Conservation (phyloP, 164 flowering plant species). For the Kalanchoe fedtschenkoi region DNA sequence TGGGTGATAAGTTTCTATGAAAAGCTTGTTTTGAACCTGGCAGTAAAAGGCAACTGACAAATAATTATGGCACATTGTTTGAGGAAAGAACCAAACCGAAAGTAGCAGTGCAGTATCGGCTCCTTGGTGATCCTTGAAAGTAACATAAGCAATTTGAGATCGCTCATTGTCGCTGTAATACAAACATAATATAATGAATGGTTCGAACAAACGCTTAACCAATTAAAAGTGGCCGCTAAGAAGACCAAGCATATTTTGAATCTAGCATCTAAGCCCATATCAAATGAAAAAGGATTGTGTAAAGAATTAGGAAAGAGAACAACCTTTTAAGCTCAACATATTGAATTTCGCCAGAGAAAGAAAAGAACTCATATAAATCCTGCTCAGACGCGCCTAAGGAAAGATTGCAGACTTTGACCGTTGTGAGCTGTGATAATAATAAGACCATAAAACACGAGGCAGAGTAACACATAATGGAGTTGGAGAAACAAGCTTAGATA, state of each 20-base stretch:
- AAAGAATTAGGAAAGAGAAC: neutral
- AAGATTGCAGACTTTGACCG: conserved; percentile 69
- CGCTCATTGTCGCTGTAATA: neutral
- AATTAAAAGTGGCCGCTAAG: too few species aligned
- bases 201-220: neutral
- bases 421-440: conserved; percentile 34
- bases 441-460: neutral
- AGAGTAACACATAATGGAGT: too few species aligned
- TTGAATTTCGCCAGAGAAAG: conserved; percentile 71
- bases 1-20: neutral
- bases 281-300: too few species aligned
- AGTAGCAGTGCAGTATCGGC: conserved; percentile 5
- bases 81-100: conserved; percentile 5
- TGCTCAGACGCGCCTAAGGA: conserved; percentile 62
- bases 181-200: neutral
- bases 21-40: neutral
- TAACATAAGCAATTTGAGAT: conserved; percentile 3
- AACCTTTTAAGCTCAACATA: conserved; percentile 61
- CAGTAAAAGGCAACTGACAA: neutral
- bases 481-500: too few species aligned
- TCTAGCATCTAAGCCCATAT: neutral
- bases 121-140: neutral
- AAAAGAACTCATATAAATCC: conserved; percentile 72
- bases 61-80: neutral
- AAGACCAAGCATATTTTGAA: too few species aligned